Evolutionary conservation across 208 protist genomes (phyloP).

Genomic region (Acanthamoeba triangularis): DNA sequence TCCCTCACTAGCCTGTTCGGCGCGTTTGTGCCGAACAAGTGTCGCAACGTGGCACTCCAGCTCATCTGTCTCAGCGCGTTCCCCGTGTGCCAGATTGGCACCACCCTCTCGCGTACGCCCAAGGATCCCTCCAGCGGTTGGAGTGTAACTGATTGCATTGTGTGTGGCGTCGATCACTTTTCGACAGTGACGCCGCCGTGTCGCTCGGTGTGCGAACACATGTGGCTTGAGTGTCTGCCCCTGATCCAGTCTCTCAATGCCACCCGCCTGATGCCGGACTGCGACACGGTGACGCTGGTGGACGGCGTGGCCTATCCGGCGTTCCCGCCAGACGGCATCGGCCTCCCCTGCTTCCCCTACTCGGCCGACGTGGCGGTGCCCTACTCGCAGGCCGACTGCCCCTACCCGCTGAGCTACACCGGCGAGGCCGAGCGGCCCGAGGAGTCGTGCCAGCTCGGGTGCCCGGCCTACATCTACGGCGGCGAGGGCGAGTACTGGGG

Average conservation of each 20-base stretch:
- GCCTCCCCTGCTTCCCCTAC: neutral
- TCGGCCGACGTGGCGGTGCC: neutral
- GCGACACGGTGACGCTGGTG: neutral
- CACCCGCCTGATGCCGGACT: conserved; percentile 14
- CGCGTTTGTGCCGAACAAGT: neutral
- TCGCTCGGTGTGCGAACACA: conserved; percentile 32
- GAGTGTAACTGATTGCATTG: neutral
- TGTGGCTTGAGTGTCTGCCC: conserved; percentile 6
- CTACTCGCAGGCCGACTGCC: conserved; percentile 15
- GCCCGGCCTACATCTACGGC: conserved; percentile 32
- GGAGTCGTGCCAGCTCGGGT: neutral
- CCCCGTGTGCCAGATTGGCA: conserved; percentile 21
- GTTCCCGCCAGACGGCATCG: neutral
- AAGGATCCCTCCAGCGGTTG: neutral
- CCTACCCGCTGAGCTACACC: neutral
- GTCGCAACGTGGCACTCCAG: neutral
- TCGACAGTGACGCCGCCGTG: neutral
- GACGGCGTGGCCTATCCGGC: conserved; percentile 29
- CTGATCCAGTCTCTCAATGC: neutral
- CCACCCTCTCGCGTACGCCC: neutral
- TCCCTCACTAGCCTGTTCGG: neutral
- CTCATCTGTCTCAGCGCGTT: neutral
- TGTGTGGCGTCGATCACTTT: neutral
- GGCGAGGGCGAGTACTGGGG: conserved; percentile 40
- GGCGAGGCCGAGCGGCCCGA: neutral